Percentiles rank a stretch among this genome's conserved stretches.
These are phyloP conservation scores for Sporothrix curviconia DNA, from an alignment of 2,329 filamentous ascomycete species.

Conservation along the genomic window DNA sequence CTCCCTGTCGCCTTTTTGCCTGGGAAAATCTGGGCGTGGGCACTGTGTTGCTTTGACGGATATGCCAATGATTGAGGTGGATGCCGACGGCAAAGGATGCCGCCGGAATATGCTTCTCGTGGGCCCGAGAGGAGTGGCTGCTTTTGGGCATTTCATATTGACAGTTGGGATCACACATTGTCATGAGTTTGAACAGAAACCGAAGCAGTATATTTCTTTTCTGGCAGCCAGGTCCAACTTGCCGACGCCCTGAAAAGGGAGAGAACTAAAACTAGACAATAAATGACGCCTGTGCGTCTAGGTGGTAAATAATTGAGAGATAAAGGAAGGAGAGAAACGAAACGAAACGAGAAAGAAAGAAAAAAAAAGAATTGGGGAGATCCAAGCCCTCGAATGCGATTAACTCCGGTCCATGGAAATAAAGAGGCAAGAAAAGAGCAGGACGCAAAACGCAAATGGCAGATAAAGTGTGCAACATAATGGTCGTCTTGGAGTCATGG, in stretches of 20 bases:
- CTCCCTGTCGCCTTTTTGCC: no score
- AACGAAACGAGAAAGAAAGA: neutral
- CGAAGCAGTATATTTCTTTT: neutral
- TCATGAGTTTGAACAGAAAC: neutral
- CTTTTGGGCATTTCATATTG: no score
- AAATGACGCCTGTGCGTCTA: constrained; percentile 7
- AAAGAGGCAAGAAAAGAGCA: neutral
- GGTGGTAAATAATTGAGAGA: neutral
- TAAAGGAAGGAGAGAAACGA: neutral
- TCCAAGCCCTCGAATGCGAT: neutral
- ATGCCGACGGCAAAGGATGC: no score
- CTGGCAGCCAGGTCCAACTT: neutral
- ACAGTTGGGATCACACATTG: no score
- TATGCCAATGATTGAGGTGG: no score
- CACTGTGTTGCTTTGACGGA: no score
- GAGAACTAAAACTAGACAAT: constrained; percentile 6
- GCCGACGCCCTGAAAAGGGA: neutral
- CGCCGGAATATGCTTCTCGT: no score
- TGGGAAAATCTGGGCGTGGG: no score
- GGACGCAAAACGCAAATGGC: neutral
- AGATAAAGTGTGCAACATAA: neutral
- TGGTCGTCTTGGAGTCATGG: constrained; percentile 3
- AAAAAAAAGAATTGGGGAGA: neutral
- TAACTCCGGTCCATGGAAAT: constrained; percentile 11
- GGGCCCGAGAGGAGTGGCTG: no score